Evolutionary conservation across 2,329 filamentous ascomycete species (phyloP), one percentile per base, ranked within the genome.

Genomic region (Fusarium equiseti): DNA sequence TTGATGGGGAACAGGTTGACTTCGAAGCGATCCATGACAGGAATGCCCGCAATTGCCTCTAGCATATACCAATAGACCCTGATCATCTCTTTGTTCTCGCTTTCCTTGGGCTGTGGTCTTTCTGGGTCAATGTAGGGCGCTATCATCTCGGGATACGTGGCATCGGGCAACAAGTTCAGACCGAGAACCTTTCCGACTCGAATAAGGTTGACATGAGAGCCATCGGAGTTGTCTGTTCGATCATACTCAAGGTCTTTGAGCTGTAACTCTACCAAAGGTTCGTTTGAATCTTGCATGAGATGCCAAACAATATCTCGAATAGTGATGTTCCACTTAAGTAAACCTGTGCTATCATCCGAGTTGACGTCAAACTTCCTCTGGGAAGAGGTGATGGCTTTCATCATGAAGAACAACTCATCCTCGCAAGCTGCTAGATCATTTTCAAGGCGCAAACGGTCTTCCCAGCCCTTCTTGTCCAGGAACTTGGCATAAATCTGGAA

Each of bases 381-480:
- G 8, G 95, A 97, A 5, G 94, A 97, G 3, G 96, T 99, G 78
- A 99, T 99, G 42, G 96, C 97, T 77, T 99, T 98, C 96, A 99
- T 98, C 85, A 99, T 92, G 83, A 99, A 99, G 86, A 99, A 99
- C 11, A 99, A 83, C 80, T 99, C 97, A 76, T 99, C 96, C 79
- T 98, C 96, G 76, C 94, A 98, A 22, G 90, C 90, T 12, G 93
- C 89, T 53, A 99, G 84, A 77, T 99, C 96, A 54, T 92, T 91
- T 77, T 99, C 96, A 45, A 99, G 87, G n/a, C 91, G 83, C 63
- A 98, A 85, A 35, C 94, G 89, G 77, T 98, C 95, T 77, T 96
- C 90, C 95, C 95, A 98, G 16, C 95, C 95, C 76, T 92, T 90
- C 75, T 91, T 90, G 79, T 98, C 95, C 27, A 99, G 86, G 65